These are phyloP conservation scores for Tetrastigma voinierianum DNA, from an alignment of 164 flowering plant species.

Conservation along the genomic window DNA sequence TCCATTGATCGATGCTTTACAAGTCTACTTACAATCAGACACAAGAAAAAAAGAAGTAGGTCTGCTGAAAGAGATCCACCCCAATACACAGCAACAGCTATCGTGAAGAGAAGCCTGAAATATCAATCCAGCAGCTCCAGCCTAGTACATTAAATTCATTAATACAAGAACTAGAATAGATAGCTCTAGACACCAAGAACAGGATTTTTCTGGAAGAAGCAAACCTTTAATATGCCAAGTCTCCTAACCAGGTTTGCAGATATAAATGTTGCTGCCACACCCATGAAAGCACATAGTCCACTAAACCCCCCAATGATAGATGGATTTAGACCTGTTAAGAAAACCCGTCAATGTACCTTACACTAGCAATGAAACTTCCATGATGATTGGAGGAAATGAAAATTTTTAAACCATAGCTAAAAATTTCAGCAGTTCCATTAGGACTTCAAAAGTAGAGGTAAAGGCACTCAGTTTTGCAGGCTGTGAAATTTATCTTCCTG, in stretches of 20 bases:
- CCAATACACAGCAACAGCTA: conserved; percentile 89
- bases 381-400: background rate
- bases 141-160: conserved; percentile 45
- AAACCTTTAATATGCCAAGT: conserved; percentile 90
- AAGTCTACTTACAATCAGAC: conserved; percentile 66
- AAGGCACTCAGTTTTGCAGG: too few species aligned
- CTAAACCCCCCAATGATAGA: conserved; percentile 89
- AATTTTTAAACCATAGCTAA: too few species aligned
- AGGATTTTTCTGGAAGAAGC: conserved; percentile 6
- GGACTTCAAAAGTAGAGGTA: too few species aligned
- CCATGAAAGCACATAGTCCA: conserved; percentile 97
- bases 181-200: background rate
- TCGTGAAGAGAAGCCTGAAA: conserved; percentile 81
- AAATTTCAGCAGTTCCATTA: too few species aligned
- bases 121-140: conserved; percentile 90
- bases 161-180: conserved; percentile 15
- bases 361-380: background rate
- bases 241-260: conserved; percentile 73
- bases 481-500: too few species aligned
- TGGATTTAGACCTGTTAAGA: conserved; percentile 78
- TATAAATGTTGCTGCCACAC: conserved; percentile 91
- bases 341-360: background rate
- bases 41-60: conserved; percentile 83
- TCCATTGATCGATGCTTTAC: background rate
- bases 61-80: conserved; percentile 68